Conservation (phyloP, 768 basidiomycete genomes). For the Tremella fuciformis region DNA sequence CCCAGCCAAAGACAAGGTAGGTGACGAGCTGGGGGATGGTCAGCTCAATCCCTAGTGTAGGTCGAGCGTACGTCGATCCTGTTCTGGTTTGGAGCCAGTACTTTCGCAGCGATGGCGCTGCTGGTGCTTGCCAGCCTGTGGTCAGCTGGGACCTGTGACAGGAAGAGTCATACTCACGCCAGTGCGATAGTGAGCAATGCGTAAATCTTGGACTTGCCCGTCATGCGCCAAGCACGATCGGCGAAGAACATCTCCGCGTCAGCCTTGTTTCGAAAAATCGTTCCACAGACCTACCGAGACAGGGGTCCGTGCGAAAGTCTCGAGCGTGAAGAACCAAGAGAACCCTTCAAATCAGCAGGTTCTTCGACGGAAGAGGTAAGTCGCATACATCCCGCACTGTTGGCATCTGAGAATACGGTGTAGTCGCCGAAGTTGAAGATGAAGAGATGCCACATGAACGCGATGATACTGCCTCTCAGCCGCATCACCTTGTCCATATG, state of each 20-base stretch:
- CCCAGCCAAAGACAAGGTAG: background rate
- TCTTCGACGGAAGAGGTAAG: background rate
- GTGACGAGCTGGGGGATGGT: background rate
- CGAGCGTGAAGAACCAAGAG: conserved; percentile 2
- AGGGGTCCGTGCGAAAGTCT: conserved; percentile 3
- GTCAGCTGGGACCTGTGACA: background rate
- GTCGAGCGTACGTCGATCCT: background rate
- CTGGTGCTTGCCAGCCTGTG: background rate
- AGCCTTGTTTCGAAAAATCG: background rate
- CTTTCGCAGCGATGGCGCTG: background rate
- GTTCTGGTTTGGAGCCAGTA: background rate
- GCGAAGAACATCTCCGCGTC: conserved; percentile 6
- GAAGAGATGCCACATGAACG: conserved; percentile 6
- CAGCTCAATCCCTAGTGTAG: background rate
- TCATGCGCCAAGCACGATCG: conserved; percentile 1
- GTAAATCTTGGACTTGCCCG: conserved; percentile 1
- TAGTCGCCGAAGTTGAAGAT: conserved; percentile 12
- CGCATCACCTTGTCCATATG: background rate
- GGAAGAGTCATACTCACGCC: conserved; percentile 5
- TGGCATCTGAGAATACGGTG: background rate
- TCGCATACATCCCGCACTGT: background rate
- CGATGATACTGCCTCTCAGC: conserved; percentile 3
- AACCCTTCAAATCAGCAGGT: background rate
- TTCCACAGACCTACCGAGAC: conserved; percentile 2
- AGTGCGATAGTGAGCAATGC: background rate